Evolutionary conservation across 768 basidiomycete genomes (phyloP), one percentile per base, ranked within the genome.

Genomic region (Mrakia blollopis): DNA sequence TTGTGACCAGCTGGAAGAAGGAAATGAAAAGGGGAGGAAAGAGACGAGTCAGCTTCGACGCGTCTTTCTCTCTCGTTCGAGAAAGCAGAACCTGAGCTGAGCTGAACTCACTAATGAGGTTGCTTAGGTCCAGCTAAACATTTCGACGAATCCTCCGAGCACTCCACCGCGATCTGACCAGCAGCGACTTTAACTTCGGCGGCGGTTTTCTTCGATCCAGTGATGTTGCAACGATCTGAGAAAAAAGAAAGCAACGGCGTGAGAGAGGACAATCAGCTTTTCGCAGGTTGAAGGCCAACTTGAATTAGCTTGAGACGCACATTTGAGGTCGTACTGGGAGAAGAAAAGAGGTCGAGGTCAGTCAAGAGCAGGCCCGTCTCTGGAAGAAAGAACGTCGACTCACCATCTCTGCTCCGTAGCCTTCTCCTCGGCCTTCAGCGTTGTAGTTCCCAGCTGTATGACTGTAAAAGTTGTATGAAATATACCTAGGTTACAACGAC

Each of bases 51-150:
- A 50, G 13, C 14, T 2, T 47, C 14, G 47, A 65, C 52, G 23
- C 69, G 73, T 83, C 88, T 54, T 67, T 23, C 9, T n/a, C 54
- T 57, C 7, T 23, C 10, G 52, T 23, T 21, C 50, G 14, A n/a
- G n/a, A n/a, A n/a, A n/a, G 10, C 5, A 25, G 54, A n/a, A 57
- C 9, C n/a, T n/a, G 89, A 90, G 88, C 1, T n/a, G 80, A 80
- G 80, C 91, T 88, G 83, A 87, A 87, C 73, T 90, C 90, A 91
- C 81, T 91, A 91, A 74, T 90, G 85, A 0, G 90, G 90, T 70
- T 80, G 86, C 80, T 91, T 90, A 23, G 90, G 88, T 41, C 91
- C 90, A 78, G 88, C 90, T 1, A 90, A 91, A 82, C 91, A 91
- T 81, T 91, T 91, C 0, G 81, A 80, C 0, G 86, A 85, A 77